These are phyloP conservation scores for Polyporus tsugae DNA, from an alignment of 1,284 basidiomycete genomes.

Conservation along the genomic window DNA sequence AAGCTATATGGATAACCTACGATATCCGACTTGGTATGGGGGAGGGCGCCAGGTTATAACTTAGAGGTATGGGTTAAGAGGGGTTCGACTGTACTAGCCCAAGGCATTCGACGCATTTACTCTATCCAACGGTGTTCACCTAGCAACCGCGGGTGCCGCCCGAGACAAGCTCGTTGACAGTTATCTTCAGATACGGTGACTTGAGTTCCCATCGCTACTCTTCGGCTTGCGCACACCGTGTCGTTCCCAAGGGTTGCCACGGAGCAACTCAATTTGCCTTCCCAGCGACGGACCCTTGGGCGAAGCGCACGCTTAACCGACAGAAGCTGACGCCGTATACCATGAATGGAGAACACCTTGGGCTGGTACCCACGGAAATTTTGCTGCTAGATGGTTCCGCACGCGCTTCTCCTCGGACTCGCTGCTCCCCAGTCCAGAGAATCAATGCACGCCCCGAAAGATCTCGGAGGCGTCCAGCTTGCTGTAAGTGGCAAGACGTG, in stretches of 20 bases:
- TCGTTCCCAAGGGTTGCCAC: slow-evolving; percentile 3
- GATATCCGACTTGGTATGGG: too few relatives aligned
- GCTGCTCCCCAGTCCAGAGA: neutral
- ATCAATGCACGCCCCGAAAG: neutral
- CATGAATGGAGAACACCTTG: neutral
- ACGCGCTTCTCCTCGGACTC: neutral
- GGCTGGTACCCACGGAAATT: neutral
- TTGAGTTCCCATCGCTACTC: neutral
- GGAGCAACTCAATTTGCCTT: slow-evolving; percentile 5
- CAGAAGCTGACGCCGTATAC: neutral
- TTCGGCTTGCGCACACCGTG: neutral
- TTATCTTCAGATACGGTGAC: neutral
- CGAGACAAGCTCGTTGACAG: neutral
- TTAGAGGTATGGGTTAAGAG: too few relatives aligned
- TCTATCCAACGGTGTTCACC: too few relatives aligned
- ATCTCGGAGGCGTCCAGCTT: neutral
- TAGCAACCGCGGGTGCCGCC: neutral
- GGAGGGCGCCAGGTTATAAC: too few relatives aligned
- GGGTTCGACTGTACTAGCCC: too few relatives aligned
- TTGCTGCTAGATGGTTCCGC: neutral
- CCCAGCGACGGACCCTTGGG: neutral
- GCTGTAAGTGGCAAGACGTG: neutral
- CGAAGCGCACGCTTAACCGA: neutral
- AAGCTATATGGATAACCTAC: too few relatives aligned
- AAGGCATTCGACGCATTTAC: neutral